phyloP scores from a whole-genome alignment of 306 rosid genomes.

The Quercus wislizeni region DNA sequence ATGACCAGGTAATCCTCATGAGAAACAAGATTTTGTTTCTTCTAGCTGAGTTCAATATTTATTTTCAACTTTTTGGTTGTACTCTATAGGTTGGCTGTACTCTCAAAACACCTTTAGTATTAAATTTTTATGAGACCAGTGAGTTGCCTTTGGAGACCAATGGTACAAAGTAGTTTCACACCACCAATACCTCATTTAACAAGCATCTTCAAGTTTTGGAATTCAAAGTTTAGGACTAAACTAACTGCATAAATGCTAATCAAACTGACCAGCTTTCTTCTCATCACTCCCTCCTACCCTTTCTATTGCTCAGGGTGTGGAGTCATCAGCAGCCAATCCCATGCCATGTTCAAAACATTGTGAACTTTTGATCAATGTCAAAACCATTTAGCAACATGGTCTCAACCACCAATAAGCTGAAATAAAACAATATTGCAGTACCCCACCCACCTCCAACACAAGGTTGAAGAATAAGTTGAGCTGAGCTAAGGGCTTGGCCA shows the following conservation, averaged over 20 bases:
- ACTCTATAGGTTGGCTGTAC: too few species aligned
- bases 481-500: background rate
- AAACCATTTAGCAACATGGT: constrained; percentile 22
- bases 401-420: constrained; percentile 18
- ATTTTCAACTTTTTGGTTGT: too few species aligned
- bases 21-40: too few species aligned
- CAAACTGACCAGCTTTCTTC: too few species aligned
- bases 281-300: too few species aligned
- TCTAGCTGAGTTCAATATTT: too few species aligned
- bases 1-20: too few species aligned
- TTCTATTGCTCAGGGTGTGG: constrained; percentile 10
- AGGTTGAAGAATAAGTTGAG: background rate
- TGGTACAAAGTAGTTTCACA: background rate
- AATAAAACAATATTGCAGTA: constrained; percentile 6
- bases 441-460: background rate
- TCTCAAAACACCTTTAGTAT: too few species aligned
- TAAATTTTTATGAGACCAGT: background rate
- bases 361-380: constrained; percentile 17
- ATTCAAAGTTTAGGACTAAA: background rate
- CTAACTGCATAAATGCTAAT: background rate
- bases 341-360: constrained; percentile 1
- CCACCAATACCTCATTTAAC: background rate
- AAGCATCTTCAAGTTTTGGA: background rate
- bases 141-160: background rate
- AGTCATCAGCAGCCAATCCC: constrained; percentile 27